A percentile compares a stretch with the other conserved stretches of the same genome.
Conservation (phyloP, 164 flowering plant species). For the Echeveria elegans region DNA sequence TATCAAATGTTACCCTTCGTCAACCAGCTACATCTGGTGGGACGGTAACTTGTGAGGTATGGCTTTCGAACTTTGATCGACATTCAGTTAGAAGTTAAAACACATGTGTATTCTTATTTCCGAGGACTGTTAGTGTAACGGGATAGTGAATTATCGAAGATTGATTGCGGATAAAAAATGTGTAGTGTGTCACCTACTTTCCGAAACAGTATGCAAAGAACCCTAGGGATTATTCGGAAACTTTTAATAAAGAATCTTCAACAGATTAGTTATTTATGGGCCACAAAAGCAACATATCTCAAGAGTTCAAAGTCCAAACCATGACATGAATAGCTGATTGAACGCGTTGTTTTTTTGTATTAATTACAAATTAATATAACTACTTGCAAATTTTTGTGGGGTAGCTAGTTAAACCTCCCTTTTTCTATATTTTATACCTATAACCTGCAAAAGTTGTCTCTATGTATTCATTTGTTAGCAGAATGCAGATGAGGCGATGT, state of each 20-base stretch:
- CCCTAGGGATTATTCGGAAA: background rate
- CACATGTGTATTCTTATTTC: background rate
- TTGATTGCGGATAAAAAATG: background rate
- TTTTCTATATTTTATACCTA: no score
- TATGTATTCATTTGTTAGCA: background rate
- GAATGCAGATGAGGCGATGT: background rate
- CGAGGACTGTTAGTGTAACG: background rate
- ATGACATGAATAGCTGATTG: background rate
- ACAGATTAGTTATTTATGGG: background rate
- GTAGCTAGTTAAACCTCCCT: background rate
- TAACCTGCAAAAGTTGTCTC: no score
- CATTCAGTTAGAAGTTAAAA: background rate
- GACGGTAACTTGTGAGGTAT: constrained; percentile 90
- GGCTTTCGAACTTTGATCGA: background rate
- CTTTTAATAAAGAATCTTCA: background rate
- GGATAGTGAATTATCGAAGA: background rate
- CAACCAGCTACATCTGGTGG: constrained; percentile 91
- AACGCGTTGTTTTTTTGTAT: background rate
- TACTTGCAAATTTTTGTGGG: background rate
- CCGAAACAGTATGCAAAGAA: background rate
- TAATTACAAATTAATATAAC: background rate
- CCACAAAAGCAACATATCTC: background rate
- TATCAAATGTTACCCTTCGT: constrained; percentile 85
- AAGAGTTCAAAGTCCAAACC: background rate
- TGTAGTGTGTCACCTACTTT: background rate